Percentiles rank a stretch among this genome's conserved stretches.
These are phyloP conservation scores for Pinus albicaulis DNA, from an alignment of 75 land plant genomes.

Conservation along the genomic window DNA sequence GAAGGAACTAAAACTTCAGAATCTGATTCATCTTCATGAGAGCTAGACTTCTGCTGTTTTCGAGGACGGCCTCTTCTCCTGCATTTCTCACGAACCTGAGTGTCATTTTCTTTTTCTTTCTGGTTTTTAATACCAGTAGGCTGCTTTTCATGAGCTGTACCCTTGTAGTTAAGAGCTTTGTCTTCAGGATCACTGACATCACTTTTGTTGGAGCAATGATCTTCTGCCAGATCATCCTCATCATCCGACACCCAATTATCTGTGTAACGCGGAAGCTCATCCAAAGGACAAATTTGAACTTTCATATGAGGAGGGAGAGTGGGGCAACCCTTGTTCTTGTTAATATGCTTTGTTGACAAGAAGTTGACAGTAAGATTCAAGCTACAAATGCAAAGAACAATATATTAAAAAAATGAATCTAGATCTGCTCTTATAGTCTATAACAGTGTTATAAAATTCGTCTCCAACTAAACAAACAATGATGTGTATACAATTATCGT, in stretches of 20 bases:
- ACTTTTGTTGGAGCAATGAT: neutral
- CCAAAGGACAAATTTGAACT: slow-evolving; percentile 53
- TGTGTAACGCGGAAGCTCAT: slow-evolving; percentile 72
- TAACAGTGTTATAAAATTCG: neutral
- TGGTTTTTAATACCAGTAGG: neutral
- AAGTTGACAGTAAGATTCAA: slow-evolving; percentile 81
- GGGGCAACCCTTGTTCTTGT: slow-evolving; percentile 56
- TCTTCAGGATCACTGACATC: slow-evolving; percentile 9
- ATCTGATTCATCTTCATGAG: neutral
- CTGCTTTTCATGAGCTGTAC: neutral
- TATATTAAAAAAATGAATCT: neutral
- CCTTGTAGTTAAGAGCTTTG: neutral
- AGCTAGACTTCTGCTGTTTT: neutral
- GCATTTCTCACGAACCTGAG: slow-evolving; percentile 1
- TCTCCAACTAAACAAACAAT: neutral
- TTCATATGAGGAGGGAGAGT: slow-evolving; percentile 79
- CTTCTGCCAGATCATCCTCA: slow-evolving; percentile 26
- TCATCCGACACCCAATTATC: neutral
- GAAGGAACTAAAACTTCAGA: neutral
- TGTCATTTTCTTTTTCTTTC: neutral
- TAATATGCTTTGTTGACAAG: slow-evolving; percentile 75
- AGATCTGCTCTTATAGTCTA: neutral
- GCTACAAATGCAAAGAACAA: slow-evolving; percentile 25
- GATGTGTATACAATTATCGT: neutral
- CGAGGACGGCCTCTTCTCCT: slow-evolving; percentile 3